Percentiles rank a stretch among this genome's conserved stretches.
phyloP scores from a whole-genome alignment of 805 yeast species.

The Candida pseudofarinosa region DNA sequence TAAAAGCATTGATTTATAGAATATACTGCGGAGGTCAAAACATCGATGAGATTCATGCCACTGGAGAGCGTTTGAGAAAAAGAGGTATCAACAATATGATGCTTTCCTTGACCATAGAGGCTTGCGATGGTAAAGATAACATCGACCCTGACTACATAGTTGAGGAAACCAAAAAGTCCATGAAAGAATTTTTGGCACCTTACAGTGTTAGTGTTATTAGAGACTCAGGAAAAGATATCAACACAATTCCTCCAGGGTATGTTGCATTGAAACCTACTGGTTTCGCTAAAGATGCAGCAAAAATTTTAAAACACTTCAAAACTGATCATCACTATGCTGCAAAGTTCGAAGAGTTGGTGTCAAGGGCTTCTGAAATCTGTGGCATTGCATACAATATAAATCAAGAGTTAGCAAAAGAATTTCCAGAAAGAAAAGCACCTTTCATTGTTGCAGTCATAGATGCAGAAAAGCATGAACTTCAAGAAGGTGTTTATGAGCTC shows the following conservation, averaged over 20 bases:
- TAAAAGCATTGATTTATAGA: slow-evolving; percentile 72
- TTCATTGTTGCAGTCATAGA: slow-evolving; percentile 78
- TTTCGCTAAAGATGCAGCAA: slow-evolving; percentile 69
- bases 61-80: slow-evolving; percentile 62
- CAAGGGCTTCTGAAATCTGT: slow-evolving; percentile 63
- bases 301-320: slow-evolving; percentile 60
- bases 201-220: slow-evolving; percentile 61
- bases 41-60: slow-evolving; percentile 60
- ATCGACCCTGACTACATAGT: slow-evolving; percentile 59
- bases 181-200: slow-evolving; percentile 65
- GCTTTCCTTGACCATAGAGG: slow-evolving; percentile 92
- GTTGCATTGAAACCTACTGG: slow-evolving; percentile 95
- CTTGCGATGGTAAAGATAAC: slow-evolving; percentile 73
- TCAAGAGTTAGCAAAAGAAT: slow-evolving; percentile 40
- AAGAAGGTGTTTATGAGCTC: slow-evolving; percentile 85
- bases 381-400: slow-evolving; percentile 54
- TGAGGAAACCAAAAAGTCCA: slow-evolving; percentile 59
- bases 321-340: slow-evolving; percentile 42
- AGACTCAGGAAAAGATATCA: slow-evolving; percentile 43
- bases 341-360: slow-evolving; percentile 55
- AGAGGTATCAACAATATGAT: slow-evolving; percentile 91
- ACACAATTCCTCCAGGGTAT: slow-evolving; percentile 83
- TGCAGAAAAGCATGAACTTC: slow-evolving; percentile 87
- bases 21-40: slow-evolving; percentile 90
- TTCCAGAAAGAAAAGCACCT: slow-evolving; percentile 66